Evolutionary conservation across 805 yeast genomes (phyloP), one percentile per base, ranked within the genome.

Genomic region (Phaffomyces thermotolerans): DNA sequence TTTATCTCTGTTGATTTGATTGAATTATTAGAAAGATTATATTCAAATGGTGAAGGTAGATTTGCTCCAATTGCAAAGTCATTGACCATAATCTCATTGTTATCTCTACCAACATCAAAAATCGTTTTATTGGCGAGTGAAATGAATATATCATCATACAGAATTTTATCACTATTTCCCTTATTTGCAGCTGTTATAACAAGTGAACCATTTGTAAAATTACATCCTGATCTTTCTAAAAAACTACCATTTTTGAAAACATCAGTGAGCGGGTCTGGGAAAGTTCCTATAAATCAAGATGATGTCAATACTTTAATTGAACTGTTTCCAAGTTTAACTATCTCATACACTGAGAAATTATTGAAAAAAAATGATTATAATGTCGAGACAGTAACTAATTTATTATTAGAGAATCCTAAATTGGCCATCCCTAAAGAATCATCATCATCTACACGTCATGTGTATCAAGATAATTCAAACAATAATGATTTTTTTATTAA

Each of bases 41-140:
- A 78, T 65, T 96, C 98, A 15, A 86, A 96, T 64, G 98, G 98
- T 13, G 75, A 96, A 53, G 98, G 98, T 4, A 78, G 89, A 25
- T 51, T 52, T 45, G 53, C 79, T 0, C 59, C 65, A 6, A 47
- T 54, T 0, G 66, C 76, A 20, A 72, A 70, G 51, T 68, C 78
- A 25, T 54, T 80, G 2, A 75, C 72, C 66, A 55, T 79, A 2
- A 52, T 83, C 2, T 72, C 84, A 1, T 45, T 82, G 30, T 48
- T 78, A 0, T 42, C 44, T 1, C 31, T 50, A 4, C 40, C 54
- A 5, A 44, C 40, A 9, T 23, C 40, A 1, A 48, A 47, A 34
- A 39, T 52, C 31, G 59, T 73, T 1, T 64, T 65, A 14, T 45
- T 71, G 13, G 58, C 78, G 18, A 65, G 69, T 23, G 72, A 68